phyloP scores from a whole-genome alignment of 495 filamentous ascomycete species.

The Aspergillus panamensis region DNA sequence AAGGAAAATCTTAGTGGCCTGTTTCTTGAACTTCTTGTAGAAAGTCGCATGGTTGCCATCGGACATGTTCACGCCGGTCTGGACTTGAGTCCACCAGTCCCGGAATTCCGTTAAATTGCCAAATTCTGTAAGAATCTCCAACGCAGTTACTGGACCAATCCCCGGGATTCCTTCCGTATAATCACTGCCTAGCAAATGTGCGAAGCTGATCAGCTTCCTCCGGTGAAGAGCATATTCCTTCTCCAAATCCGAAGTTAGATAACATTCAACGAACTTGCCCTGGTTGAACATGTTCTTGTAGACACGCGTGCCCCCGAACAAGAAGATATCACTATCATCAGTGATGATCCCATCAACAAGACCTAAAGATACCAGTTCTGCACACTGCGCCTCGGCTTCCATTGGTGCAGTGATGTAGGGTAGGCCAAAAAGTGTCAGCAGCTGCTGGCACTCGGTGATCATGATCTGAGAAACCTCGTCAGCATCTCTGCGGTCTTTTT shows the following conservation, averaged over 20 bases:
- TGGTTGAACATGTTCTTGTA: slow-evolving; percentile 99
- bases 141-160: slow-evolving; percentile 86
- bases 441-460: slow-evolving; percentile 90
- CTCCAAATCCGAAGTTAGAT: slow-evolving; percentile 80
- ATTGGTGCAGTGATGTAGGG: slow-evolving; percentile 97
- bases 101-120: slow-evolving; percentile 62
- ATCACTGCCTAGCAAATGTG: slow-evolving; percentile 86
- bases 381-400: slow-evolving; percentile 98
- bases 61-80: slow-evolving; percentile 47
- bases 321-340: slow-evolving; percentile 93
- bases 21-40: slow-evolving; percentile 77
- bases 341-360: slow-evolving; percentile 98
- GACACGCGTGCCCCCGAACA: slow-evolving; percentile 91
- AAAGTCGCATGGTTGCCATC: slow-evolving; percentile 54
- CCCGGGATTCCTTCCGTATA: slow-evolving; percentile 91
- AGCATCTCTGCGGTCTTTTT: slow-evolving; percentile 90
- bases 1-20: slow-evolving; percentile 80
- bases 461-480: slow-evolving; percentile 94
- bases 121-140: slow-evolving; percentile 94
- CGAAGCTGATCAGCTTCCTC: slow-evolving; percentile 76
- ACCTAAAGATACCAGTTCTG: slow-evolving; percentile 77
- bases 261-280: slow-evolving; percentile 96
- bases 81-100: slow-evolving; percentile 83
- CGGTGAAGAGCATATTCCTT: slow-evolving; percentile 83
- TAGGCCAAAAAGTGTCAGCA: slow-evolving; percentile 85